Base-by-base conservation (phyloP, 2,329 filamentous ascomycete species). In the Aspergillus terreus region DNA sequence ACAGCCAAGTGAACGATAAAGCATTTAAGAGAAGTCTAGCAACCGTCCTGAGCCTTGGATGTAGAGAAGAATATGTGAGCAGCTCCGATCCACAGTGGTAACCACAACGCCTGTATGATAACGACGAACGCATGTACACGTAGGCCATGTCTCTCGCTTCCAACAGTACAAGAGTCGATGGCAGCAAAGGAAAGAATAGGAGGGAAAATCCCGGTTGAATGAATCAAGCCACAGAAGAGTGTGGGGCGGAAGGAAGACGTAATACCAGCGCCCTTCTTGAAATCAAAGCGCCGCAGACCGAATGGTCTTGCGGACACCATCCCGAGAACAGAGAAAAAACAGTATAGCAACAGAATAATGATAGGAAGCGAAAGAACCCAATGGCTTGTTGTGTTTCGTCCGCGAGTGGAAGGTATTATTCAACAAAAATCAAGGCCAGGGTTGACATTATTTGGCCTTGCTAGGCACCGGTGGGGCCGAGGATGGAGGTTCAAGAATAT, bases 401-500 rank as follows among this genome's bases (percentile, higher is more conserved):
- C 27, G 36, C 41, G 38, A 47, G 19, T 30, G 27, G 38, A 40
- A 44, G 51, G 41, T 32, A 50, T 46, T 30, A 47, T 52, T n/a
- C 11, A 17, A n/a, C 15, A n/a, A 25, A 47, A 14, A n/a, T 33
- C 15, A 27, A 32, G 44, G 25, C 44, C 50, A 41, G 19, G 14
- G 17, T 14, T 6, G 40, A 12, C 11, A 57, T 63, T 62, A 67
- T 51, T 67, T 68, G 42, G 61, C 66, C 59, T 72, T 73, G 58
- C 69, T 71, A 49, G 63, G 58, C 42, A 70, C 64, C 7, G 70
- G 59, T 23, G 63, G 60, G 49, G 60, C 64, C 6, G 68, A 58
- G 2, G 71, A 70, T 15, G 73, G 74, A 40, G 90, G 89, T 69
- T 95, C 91, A 35, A 97, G 78, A 11, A 92, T 85, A 67, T 99